Conservation (phyloP, 441 rosid genomes). For the Bocquillonia castaneifolia region DNA sequence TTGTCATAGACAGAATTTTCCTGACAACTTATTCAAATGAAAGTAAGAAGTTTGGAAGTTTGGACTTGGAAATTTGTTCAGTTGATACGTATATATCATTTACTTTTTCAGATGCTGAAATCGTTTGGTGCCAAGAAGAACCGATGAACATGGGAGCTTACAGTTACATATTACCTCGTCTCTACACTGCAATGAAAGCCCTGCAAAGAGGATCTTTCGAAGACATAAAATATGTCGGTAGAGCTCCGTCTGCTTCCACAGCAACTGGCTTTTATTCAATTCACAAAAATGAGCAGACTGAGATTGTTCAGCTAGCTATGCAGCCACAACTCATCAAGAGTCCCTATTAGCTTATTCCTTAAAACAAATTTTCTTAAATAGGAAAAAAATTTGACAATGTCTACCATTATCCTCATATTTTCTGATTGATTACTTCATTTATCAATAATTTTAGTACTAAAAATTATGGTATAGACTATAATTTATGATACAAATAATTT, state of each 20-base stretch:
- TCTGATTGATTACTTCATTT: too few relatives aligned
- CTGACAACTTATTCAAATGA: too few relatives aligned
- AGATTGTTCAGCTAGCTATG: conserved; percentile 56
- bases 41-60: too few relatives aligned
- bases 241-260: conserved; percentile 77
- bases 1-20: too few relatives aligned
- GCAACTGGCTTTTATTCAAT: conserved; percentile 68
- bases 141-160: conserved; percentile 91
- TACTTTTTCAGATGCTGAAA: conserved; percentile 60
- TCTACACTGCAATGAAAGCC: conserved; percentile 52
- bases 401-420: too few relatives aligned
- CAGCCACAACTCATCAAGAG: conserved; percentile 44
- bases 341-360: neutral
- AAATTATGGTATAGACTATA: too few relatives aligned
- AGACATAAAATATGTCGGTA: conserved; percentile 64
- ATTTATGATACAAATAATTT: too few relatives aligned
- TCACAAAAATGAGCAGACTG: conserved; percentile 59
- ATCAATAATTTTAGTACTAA: too few relatives aligned
- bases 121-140: conserved; percentile 89
- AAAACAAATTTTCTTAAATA: too few relatives aligned
- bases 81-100: too few relatives aligned
- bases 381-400: too few relatives aligned
- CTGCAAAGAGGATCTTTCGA: conserved; percentile 50
- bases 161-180: conserved; percentile 54
- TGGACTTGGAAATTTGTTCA: too few relatives aligned